Evolutionary conservation across 495 filamentous ascomycete species (phyloP).

Genomic region (Alectoria sarmentosa): DNA sequence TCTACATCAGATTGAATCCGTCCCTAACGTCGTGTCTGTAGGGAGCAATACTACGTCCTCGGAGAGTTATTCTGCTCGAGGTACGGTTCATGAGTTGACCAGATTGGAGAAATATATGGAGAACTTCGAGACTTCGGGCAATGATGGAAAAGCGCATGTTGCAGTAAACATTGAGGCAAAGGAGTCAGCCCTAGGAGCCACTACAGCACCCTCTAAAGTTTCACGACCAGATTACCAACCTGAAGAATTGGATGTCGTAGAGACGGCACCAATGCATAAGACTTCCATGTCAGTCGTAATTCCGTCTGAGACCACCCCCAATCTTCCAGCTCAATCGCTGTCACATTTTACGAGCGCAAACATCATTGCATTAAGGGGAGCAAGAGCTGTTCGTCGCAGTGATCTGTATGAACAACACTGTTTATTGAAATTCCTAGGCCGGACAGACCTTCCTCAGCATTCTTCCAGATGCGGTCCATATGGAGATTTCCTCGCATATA

Average conservation of each 20-base stretch:
- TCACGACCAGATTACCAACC: background rate
- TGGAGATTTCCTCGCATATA: conserved; percentile 5
- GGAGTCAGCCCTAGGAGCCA: background rate
- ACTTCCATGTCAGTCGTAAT: background rate
- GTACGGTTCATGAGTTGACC: background rate
- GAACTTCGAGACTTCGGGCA: background rate
- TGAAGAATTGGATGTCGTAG: background rate
- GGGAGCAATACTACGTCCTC: background rate
- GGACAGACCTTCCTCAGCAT: conserved; percentile 5
- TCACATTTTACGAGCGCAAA: conserved; percentile 2
- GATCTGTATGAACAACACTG: conserved; percentile 1
- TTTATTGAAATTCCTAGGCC: conserved; percentile 2
- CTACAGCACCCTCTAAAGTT: background rate
- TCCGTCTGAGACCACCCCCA: background rate
- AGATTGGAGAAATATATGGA: background rate
- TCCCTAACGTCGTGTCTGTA: background rate
- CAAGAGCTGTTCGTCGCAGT: background rate
- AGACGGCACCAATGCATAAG: background rate
- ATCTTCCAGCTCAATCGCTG: background rate
- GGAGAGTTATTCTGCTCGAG: background rate
- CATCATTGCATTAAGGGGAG: background rate
- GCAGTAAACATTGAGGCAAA: background rate
- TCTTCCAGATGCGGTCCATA: background rate
- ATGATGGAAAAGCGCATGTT: background rate
- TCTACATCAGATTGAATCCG: background rate